Evolutionary conservation across 768 basidiomycete species (phyloP).

Genomic region (Tephrocybe rancida): DNA sequence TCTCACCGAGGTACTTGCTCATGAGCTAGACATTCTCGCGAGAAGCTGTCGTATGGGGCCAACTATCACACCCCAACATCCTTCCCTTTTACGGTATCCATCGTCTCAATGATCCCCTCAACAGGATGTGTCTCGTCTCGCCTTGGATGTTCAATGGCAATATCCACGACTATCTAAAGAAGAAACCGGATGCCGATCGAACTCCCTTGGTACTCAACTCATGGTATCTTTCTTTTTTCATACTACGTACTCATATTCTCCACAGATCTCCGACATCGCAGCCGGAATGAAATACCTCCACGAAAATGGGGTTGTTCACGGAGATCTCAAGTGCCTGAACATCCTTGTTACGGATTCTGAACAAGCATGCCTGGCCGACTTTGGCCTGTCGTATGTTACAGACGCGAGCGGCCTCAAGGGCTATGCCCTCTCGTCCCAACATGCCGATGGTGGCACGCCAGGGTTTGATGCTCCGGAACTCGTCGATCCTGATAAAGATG

Average conservation of each 20-base stretch:
- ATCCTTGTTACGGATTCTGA: conserved; percentile 44
- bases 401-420: conserved; percentile 21
- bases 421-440: conserved; percentile 19
- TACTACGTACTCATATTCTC: conserved; percentile 7
- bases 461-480: conserved; percentile 41
- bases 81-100: conserved; percentile 41
- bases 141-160: conserved; percentile 43
- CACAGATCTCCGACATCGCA: conserved; percentile 32
- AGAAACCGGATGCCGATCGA: conserved; percentile 18
- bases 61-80: conserved; percentile 24
- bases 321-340: conserved; percentile 54
- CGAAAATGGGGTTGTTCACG: conserved; percentile 39
- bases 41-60: conserved; percentile 21
- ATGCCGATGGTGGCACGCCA: conserved; percentile 27
- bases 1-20: background rate
- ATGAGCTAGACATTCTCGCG: conserved; percentile 20
- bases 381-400: conserved; percentile 40
- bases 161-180: conserved; percentile 24
- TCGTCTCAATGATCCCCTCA: conserved; percentile 23
- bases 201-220: conserved; percentile 8
- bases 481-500: conserved; percentile 24
- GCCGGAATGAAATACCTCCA: conserved; percentile 37
- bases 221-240: conserved; percentile 10
- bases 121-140: conserved; percentile 35
- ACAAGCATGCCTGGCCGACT: conserved; percentile 51